Evolutionary conservation across 352 stramenopile genomes (phyloP), one percentile per base, ranked within the genome.

Genomic region (Phytophthora nicotianae): DNA sequence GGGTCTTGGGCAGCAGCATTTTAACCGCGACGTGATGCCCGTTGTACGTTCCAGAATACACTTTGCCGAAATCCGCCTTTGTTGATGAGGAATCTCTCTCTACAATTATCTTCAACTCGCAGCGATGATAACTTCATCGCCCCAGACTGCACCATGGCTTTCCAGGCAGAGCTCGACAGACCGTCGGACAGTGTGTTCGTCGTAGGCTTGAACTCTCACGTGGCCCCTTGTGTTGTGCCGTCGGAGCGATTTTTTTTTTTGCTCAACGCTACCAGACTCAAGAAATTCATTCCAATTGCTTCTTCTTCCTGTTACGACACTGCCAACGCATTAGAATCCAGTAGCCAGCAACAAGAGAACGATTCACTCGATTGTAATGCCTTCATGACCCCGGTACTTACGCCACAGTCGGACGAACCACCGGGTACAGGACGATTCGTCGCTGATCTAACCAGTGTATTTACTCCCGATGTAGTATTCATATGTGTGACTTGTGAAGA

Each of bases 91-190:
- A n/a, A n/a, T n/a, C n/a, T n/a, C n/a, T 16, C n/a, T 59, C 37
- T 2, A 24, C 43, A 0, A 69, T 19, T 1, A 73, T 59, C 29
- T 73, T 73, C 53, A 70, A 59, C 57, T 41, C 5, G 54, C 61
- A 1, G 72, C 68, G 19, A 81, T 42, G 40, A 83, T 74, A 19
- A 61, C 63, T 51, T 70, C 49, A 16, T 82, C 66, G 17, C 78
- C 69, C 58, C 68, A 77, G 17, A 67, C 16, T 0, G 16, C 19
- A 0, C 63, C 57, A 16, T 68, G n/a, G n/a, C n/a, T n/a, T n/a
- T n/a, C n/a, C n/a, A n/a, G n/a, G n/a, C 63, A 4, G 57, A 59
- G 40, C 63, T 71, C 3, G 16, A 32, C 9, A n/a, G n/a, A n/a
- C n/a, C n/a, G n/a, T n/a, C n/a, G n/a, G n/a, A n/a, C n/a, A 71